Evolutionary conservation across 352 stramenopile species (phyloP), one percentile per base, ranked within the genome.

Genomic region (Globisporangium spinosum): DNA sequence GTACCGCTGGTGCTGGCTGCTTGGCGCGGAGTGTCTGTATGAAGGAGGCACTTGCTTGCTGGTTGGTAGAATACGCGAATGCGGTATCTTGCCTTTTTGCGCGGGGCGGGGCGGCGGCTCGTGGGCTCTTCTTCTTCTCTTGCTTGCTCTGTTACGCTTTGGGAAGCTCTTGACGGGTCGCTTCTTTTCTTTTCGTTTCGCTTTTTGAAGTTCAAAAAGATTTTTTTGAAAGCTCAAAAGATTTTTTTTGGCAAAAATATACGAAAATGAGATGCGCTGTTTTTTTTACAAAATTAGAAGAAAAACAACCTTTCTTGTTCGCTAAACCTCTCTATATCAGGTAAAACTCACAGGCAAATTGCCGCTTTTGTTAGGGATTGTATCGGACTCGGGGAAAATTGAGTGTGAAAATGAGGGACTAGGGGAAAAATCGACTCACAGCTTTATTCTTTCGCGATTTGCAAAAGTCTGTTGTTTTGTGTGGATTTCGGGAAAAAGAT

Each of bases 101-200:
- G 23, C 29, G 7, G 12, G 53, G 9, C 9, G 2, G 51, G 27
- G 55, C 32, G 32, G n/a, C 56, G 56, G 20, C n/a, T 62, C 56
- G 56, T 47, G 54, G 27, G 23, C 29, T 34, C 51, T 58, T 29
- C 51, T 58, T 32, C 23, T 29, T 57, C 23, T 17, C 29, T 32
- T 32, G 27, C 54, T 59, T 32, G 27, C 27, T 59, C 54, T 32
- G 56, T 62, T 62, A 62, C 56, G 32, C 56, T 62, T 62, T 62
- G 20, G 22, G 20, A 5, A 9, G 12, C 35, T 40, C 23, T 34
- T 60, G 32, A 13, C n/a, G 20, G 15, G 43, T 49, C 40, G 40
- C 40, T n/a, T 51, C 17, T n/a, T 51, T 51, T n/a, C 17, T 51
- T 20, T 51, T 20, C 17, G 43, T 51, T 51, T 51, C 43, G 43